Conservation (phyloP, 345 rosid genomes). For the Lepidium didymum region DNA sequence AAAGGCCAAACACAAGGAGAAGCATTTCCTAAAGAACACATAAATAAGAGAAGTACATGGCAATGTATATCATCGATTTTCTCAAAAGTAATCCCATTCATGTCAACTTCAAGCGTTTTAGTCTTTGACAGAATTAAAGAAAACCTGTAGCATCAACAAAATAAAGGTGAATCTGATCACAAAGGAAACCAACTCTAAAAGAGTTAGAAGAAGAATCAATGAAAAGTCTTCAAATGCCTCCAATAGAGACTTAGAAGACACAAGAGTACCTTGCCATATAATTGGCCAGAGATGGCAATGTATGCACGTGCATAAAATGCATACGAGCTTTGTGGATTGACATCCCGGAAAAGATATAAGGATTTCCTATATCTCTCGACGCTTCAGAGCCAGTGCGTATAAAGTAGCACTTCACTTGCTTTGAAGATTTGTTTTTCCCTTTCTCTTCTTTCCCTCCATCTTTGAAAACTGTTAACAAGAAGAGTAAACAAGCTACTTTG, state of each 20-base stretch:
- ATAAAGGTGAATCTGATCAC: not conserved
- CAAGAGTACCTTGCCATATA: conserved; percentile 59
- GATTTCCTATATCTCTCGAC: conserved; percentile 13
- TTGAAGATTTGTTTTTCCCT: conserved; percentile 45
- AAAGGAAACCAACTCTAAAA: not conserved
- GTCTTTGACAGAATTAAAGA: conserved; percentile 73
- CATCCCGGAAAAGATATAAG: conserved; percentile 41
- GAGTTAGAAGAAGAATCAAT: not conserved
- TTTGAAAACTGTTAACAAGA: conserved; percentile 51
- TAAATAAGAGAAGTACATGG: conserved; percentile 32
- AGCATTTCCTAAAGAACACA: not conserved
- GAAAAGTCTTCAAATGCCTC: not conserved
- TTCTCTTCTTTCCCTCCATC: conserved; percentile 74
- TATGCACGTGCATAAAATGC: conserved; percentile 64
- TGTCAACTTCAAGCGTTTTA: conserved; percentile 40
- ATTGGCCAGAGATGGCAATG: conserved; percentile 39
- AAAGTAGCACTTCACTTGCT: conserved; percentile 56
- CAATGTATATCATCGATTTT: conserved; percentile 38
- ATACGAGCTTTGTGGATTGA: conserved; percentile 54
- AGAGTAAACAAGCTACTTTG: not conserved
- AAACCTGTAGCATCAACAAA: conserved; percentile 42
- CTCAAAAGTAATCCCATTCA: conserved; percentile 22
- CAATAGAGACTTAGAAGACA: not conserved
- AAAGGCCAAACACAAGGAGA: not conserved
- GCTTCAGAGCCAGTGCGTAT: conserved; percentile 48